Base-by-base conservation (phyloP, 805 yeast genomes). In the Suhomyces sp. region DNA sequence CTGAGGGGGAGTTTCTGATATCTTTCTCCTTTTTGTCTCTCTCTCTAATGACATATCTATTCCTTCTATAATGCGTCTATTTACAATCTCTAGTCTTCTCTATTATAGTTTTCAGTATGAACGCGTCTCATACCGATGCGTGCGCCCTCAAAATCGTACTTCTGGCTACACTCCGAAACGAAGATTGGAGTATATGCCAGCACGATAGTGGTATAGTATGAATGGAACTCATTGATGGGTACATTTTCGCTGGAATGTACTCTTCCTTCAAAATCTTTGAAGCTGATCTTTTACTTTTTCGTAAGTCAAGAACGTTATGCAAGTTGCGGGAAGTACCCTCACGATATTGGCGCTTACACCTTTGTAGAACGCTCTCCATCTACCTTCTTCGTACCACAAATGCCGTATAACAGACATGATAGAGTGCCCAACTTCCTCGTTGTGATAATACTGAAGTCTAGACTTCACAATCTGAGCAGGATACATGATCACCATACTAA, bases 291-390 rank as follows among this genome's bases (percentile, higher is more conserved):
- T 69, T 13, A 82, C 73, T 40, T 79, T 75, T 65, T 94, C 99
- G 63, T 94, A 94, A 5, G 88, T 88, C 5, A 87, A 76, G 65
- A 94, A 90, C 0, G 98, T 94, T 10, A 92, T 81, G 64, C 97
- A 88, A 4, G 97, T 92, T 1, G 97, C 91, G 0, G 99, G 99
- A 4, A 94, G 78, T 0, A 93, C 97, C 46, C 98, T 75, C 1
- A 88, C 54, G 15, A 93, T 64, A 57, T 91, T 92, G 1, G 96
- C 87, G 1, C 83, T 70, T 15, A 94, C 68, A 0, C 99, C 99
- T 59, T 87, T 86, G 67, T 94, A 94, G 55, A 92, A 87, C 0
- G 91, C 97, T 10, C 61, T 56, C 4, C 81, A 9, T 0, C 65
- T 50, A 3, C 94, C 93, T 52, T 85, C 88, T 1, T 64, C 62